Conservation (phyloP, 2,329 filamentous ascomycete species). For the Teratosphaeria nubilosa region DNA sequence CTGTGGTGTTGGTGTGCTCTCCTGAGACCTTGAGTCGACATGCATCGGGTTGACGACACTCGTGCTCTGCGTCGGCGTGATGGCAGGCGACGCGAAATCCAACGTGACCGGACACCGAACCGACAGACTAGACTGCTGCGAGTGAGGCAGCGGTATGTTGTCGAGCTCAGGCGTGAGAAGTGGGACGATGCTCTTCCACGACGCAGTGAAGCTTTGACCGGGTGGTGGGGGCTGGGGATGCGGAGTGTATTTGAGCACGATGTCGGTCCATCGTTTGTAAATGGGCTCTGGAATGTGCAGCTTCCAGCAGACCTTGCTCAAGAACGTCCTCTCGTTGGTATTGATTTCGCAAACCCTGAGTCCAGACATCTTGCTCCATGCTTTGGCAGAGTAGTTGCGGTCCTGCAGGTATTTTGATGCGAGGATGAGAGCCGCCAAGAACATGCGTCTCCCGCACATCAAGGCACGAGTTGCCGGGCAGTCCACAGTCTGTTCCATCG, state of each 20-base stretch:
- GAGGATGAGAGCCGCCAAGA: slow-evolving; percentile 84
- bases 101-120: slow-evolving; percentile 6
- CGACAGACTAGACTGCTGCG: not conserved
- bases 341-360: slow-evolving; percentile 89
- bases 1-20: slow-evolving; percentile 34
- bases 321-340: slow-evolving; percentile 87
- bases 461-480: slow-evolving; percentile 65
- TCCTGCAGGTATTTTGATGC: slow-evolving; percentile 98
- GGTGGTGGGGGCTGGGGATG: slow-evolving; percentile 25
- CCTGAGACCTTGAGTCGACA: slow-evolving; percentile 26
- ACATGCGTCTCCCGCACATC: slow-evolving; percentile 95
- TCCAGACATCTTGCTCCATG: slow-evolving; percentile 99
- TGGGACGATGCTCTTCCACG: slow-evolving; percentile 43
- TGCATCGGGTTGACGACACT: slow-evolving; percentile 7
- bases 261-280: slow-evolving; percentile 89
- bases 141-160: slow-evolving; percentile 20
- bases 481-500: slow-evolving; percentile 72
- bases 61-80: slow-evolving; percentile 17
- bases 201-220: slow-evolving; percentile 11
- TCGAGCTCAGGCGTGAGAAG: slow-evolving; percentile 49
- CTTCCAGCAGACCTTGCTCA: slow-evolving; percentile 84
- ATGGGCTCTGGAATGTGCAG: slow-evolving; percentile 82
- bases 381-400: slow-evolving; percentile 90
- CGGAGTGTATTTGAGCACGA: slow-evolving; percentile 77
- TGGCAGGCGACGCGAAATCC: slow-evolving; percentile 14